A percentile compares a stretch with the other conserved stretches of the same genome.
Conservation (phyloP, 371 early-diverging fungal genomes). For the Rhizopus arrhizus region DNA sequence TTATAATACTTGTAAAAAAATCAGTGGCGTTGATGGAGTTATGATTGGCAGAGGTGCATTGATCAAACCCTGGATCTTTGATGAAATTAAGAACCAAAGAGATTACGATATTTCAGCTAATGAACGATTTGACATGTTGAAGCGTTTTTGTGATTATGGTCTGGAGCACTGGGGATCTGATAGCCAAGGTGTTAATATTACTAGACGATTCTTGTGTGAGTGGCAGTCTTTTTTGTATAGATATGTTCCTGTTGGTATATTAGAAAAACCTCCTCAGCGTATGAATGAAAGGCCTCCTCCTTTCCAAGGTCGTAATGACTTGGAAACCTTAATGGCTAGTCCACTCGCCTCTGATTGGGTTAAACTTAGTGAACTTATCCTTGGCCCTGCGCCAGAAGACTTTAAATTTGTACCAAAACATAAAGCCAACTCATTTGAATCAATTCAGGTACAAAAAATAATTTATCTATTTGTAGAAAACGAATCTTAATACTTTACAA, state of each 20-base stretch:
- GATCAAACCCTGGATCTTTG: slow-evolving; percentile 97
- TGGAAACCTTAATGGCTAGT: slow-evolving; percentile 94
- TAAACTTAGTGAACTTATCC: slow-evolving; percentile 74
- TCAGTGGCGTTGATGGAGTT: slow-evolving; percentile 75
- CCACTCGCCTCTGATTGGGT: slow-evolving; percentile 86
- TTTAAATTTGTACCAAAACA: slow-evolving; percentile 93
- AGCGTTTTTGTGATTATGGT: slow-evolving; percentile 82
- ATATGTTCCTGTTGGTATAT: slow-evolving; percentile 90
- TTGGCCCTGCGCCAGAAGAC: slow-evolving; percentile 84
- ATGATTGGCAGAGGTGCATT: slow-evolving; percentile 90
- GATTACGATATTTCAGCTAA: slow-evolving; percentile 90
- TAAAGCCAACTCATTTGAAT: slow-evolving; percentile 85
- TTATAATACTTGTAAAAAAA: slow-evolving; percentile 71
- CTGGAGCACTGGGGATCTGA: slow-evolving; percentile 96
- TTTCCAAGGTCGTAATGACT: slow-evolving; percentile 85
- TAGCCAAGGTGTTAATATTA: slow-evolving; percentile 82
- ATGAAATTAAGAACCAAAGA: slow-evolving; percentile 86
- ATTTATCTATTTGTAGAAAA: neutral
- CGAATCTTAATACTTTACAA: neutral
- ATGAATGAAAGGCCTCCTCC: slow-evolving; percentile 92
- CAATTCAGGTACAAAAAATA: slow-evolving; percentile 23
- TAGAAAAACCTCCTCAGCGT: slow-evolving; percentile 87
- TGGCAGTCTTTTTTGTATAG: slow-evolving; percentile 86
- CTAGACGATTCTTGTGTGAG: slow-evolving; percentile 89
- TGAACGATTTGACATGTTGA: slow-evolving; percentile 91